A percentile compares a stretch with the other conserved stretches of the same genome.
phyloP scores from a whole-genome alignment of 371 early-diverging fungal species.

The Funneliformis caledonium region DNA sequence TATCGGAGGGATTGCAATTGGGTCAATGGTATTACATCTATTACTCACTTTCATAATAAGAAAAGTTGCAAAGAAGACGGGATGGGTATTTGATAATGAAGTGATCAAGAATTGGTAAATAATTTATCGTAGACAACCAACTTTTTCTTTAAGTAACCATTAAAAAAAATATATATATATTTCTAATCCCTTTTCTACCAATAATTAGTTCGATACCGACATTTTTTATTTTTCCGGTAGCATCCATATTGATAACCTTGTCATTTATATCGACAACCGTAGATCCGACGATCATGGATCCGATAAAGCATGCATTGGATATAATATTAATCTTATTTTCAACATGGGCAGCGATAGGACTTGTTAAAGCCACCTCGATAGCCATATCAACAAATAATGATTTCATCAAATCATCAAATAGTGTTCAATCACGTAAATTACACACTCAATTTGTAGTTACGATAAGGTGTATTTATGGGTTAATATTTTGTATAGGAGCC shows the following conservation, averaged over 20 bases:
- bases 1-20: constrained; percentile 45
- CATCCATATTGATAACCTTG: constrained; percentile 44
- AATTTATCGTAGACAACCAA: too few species aligned
- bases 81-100: constrained; percentile 49
- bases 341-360: constrained; percentile 45
- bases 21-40: constrained; percentile 45
- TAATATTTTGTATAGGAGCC: constrained; percentile 45
- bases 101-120: constrained; percentile 48
- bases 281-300: constrained; percentile 41
- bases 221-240: constrained; percentile 49
- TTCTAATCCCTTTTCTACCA: not conserved
- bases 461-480: constrained; percentile 47
- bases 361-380: constrained; percentile 47
- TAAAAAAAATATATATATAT: not conserved
- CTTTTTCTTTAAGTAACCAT: too few species aligned
- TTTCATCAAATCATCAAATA: constrained; percentile 40
- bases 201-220: constrained; percentile 45
- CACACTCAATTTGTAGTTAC: constrained; percentile 50
- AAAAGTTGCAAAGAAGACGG: constrained; percentile 44
- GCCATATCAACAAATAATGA: constrained; percentile 43
- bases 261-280: constrained; percentile 43
- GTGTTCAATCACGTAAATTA: constrained; percentile 44
- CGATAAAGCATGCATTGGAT: constrained; percentile 45
- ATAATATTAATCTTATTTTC: constrained; percentile 46
- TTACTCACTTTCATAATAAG: constrained; percentile 44